Evolutionary conservation across 2,329 filamentous ascomycete genomes (phyloP).

Genomic region (Fusarium praegraminearum): DNA sequence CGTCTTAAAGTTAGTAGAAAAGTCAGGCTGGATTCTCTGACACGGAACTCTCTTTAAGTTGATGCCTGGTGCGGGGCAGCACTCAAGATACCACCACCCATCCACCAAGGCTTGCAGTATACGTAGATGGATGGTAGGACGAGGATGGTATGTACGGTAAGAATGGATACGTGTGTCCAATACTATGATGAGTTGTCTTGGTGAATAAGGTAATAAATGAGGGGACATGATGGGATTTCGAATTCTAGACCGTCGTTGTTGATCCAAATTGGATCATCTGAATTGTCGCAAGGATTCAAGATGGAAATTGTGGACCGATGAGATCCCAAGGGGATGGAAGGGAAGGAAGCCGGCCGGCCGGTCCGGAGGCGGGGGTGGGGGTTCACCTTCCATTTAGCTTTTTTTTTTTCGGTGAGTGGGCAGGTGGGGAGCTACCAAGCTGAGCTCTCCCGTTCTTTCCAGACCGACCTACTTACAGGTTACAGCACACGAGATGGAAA

Average conservation of each 20-base stretch:
- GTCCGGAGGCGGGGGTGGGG: constrained; percentile 5
- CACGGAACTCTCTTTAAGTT: constrained; percentile 19
- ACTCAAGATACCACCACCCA: background rate
- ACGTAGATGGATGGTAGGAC: background rate
- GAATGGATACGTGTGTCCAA: background rate
- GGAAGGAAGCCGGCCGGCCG: background rate
- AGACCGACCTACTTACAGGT: background rate
- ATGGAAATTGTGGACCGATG: constrained; percentile 21
- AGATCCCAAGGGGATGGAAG: constrained; percentile 1
- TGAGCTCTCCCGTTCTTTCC: background rate
- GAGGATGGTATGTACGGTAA: background rate
- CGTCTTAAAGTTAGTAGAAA: constrained; percentile 1
- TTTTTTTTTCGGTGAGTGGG: constrained; percentile 7
- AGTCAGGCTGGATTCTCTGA: background rate
- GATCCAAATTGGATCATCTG: constrained; percentile 21
- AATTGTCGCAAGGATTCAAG: constrained; percentile 19
- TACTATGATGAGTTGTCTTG: constrained; percentile 2
- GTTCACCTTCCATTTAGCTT: constrained; percentile 5
- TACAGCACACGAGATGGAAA: background rate
- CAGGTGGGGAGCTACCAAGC: constrained; percentile 6
- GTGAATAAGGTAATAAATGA: constrained; percentile 3
- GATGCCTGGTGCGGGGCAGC: constrained; percentile 36
- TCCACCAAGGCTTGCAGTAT: background rate
- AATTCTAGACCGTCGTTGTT: constrained; percentile 19
- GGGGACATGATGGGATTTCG: background rate